These are phyloP conservation scores for Paragyromitra xinjiangensis DNA, from an alignment of 495 filamentous ascomycete genomes.

Conservation along the genomic window DNA sequence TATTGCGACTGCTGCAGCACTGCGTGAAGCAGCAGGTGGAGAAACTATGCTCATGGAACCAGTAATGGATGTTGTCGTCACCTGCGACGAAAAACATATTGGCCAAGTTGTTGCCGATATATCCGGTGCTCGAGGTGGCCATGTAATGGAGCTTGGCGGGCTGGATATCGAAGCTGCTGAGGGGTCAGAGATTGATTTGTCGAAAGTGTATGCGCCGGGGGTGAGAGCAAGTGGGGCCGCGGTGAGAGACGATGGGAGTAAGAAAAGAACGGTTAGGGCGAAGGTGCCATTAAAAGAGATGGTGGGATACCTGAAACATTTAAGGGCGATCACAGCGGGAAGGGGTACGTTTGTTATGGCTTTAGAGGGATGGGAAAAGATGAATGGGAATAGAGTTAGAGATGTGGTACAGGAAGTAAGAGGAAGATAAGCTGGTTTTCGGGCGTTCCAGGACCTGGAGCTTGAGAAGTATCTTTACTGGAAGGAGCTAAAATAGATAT, in stretches of 20 bases:
- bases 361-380: slow-evolving; percentile 87
- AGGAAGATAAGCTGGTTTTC: slow-evolving; percentile 30
- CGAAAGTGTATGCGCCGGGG: slow-evolving; percentile 77
- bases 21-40: slow-evolving; percentile 66
- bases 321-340: slow-evolving; percentile 86
- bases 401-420: slow-evolving; percentile 49
- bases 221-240: slow-evolving; percentile 28
- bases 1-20: slow-evolving; percentile 71
- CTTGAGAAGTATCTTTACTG: too few relatives aligned
- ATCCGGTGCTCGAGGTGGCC: slow-evolving; percentile 80
- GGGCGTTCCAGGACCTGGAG: not conserved
- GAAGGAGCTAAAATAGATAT: too few relatives aligned
- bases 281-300: slow-evolving; percentile 94
- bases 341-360: slow-evolving; percentile 92
- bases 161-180: slow-evolving; percentile 59
- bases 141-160: slow-evolving; percentile 81
- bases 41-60: slow-evolving; percentile 77
- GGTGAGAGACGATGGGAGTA: slow-evolving; percentile 27
- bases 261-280: slow-evolving; percentile 73
- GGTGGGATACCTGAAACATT: slow-evolving; percentile 92
- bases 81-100: slow-evolving; percentile 79
- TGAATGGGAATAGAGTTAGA: slow-evolving; percentile 68
- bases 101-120: slow-evolving; percentile 92
- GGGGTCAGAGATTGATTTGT: slow-evolving; percentile 66
- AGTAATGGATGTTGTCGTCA: slow-evolving; percentile 85